These are phyloP conservation scores for Periconia digitata DNA, from an alignment of 2,329 filamentous ascomycete species.

Conservation along the genomic window DNA sequence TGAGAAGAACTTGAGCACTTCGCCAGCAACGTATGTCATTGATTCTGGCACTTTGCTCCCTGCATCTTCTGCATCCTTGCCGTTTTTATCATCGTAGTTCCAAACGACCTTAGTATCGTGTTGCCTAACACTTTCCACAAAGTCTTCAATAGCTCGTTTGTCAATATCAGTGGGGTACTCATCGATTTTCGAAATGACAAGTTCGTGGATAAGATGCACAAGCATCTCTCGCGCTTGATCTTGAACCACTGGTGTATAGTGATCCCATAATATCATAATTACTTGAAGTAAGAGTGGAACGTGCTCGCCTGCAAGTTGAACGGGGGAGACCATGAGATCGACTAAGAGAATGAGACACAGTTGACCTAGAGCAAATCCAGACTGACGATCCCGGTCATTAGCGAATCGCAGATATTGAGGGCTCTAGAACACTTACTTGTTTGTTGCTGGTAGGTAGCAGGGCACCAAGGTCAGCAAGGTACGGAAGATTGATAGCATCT, in stretches of 20 bases:
- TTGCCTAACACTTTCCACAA: slow-evolving; percentile 83
- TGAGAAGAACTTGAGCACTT: slow-evolving; percentile 84
- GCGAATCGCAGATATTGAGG: too few species aligned
- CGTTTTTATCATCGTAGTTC: slow-evolving; percentile 91
- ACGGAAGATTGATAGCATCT: slow-evolving; percentile 76
- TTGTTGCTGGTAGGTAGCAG: slow-evolving; percentile 35
- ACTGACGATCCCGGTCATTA: too few species aligned
- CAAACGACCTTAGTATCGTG: slow-evolving; percentile 86
- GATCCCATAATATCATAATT: slow-evolving; percentile 93
- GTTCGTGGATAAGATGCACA: slow-evolving; percentile 93
- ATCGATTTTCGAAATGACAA: slow-evolving; percentile 79
- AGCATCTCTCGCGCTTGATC: slow-evolving; percentile 98
- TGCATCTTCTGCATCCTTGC: slow-evolving; percentile 67
- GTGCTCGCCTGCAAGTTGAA: slow-evolving; percentile 75
- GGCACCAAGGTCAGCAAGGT: slow-evolving; percentile 66
- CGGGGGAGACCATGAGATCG: slow-evolving; percentile 91
- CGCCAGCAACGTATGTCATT: slow-evolving; percentile 81
- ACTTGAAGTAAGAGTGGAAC: slow-evolving; percentile 87
- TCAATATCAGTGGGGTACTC: slow-evolving; percentile 66
- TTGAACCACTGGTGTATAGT: slow-evolving; percentile 91
- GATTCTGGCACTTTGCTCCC: slow-evolving; percentile 79
- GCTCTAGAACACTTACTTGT: slow-evolving; percentile 23
- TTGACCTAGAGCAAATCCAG: slow-evolving; percentile 89
- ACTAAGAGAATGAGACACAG: slow-evolving; percentile 91
- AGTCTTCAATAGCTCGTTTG: slow-evolving; percentile 77